Base-by-base conservation (phyloP, 83 land plant species). In the Picea abies region DNA sequence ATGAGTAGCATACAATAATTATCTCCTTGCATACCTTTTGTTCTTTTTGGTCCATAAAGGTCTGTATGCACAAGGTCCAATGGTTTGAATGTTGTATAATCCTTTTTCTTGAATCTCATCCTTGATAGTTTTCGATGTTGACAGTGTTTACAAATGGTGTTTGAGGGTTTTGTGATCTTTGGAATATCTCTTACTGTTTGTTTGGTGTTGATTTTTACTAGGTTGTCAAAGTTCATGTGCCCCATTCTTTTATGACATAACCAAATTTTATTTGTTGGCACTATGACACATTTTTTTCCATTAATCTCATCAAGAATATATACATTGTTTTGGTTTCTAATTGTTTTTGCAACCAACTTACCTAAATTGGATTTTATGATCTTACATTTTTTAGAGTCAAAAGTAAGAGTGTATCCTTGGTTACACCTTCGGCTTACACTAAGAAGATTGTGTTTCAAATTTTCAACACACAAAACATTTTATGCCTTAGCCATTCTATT, bases 231-330 rank as follows among this genome's bases (percentile, higher is more conserved):
- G 20, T 44, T 37, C 7, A 72, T 72, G 4, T 72, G 76, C 4
- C 76, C 76, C 26, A 72, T 5, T 44, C 41, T 35, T 23, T 72
- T 72, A 72, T 72, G 76, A 37, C 76, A 72, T 2, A 72, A 6
- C 76, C 76, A 72, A 72, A 2, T 72, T 19, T 25, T 6, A 26
- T 72, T 6, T 72, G 22, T 29, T 29, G 26, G 3, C 5, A 37
- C 37, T 2, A 72, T 10, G 6, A 72, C 1, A 23, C 76, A 72
- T 29, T 29, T 29, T 29, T 29, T 29, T 29, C 29, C 29, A 29
- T 29, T 29, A 29, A 29, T 29, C 29, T 29, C 29, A 29, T 29
- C 29, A 29, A 29, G 29, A 29, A 29, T 29, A 29, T 29, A 29
- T 29, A 29, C 29, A 29, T 29, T 29, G 29, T 29, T 29, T 29